Base-by-base conservation (phyloP, 2,329 filamentous ascomycete genomes). In the Fusarium sp. region DNA sequence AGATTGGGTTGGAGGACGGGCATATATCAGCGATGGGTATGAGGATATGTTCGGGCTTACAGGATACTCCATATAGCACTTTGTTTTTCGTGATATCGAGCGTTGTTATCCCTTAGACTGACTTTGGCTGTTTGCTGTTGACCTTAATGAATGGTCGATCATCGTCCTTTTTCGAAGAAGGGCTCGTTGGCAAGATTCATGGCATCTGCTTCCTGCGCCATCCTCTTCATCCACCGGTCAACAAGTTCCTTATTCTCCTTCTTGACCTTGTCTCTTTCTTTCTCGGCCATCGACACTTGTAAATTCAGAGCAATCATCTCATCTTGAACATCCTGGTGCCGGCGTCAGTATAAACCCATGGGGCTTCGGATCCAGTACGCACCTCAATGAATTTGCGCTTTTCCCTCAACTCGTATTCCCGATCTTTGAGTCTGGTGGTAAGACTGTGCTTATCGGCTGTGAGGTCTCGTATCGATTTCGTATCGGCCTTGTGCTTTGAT, bases 161-260 rank as follows among this genome's bases (percentile, higher is more conserved):
- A 79, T 69, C 74, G 74, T 37, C 73, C 67, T 32, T 74, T 77
- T 51, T 79, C 74, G 40, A 78, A 74, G n/a, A 75, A 74, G 20
- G 80, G 82, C 71, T 89, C 87, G 76, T 88, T 89, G 65, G 86
- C 85, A 53, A 84, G 79, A 76, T 98, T 98, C 91, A 97, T 94
- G 68, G 88, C 90, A 59, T 96, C 92, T 13, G 93, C 95, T 82
- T 98, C 94, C 77, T 91, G 87, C 6, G 90, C 91, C 87, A 96
- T 96, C 69, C 91, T 86, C 77, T 89, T 90, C 92, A 98, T 94
- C 94, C 94, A 98, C 57, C 96, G 87, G 78, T 94, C 91, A 56
- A 98, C 90, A 58, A 99, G 85, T 72, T 97, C 92, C 77, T 93
- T 90, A 77, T 98, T 98, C 79, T 98, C 96, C 63, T 85, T 86